Conservation (phyloP, 2,329 filamentous ascomycete species). For the Aureobasidium musti region DNA sequence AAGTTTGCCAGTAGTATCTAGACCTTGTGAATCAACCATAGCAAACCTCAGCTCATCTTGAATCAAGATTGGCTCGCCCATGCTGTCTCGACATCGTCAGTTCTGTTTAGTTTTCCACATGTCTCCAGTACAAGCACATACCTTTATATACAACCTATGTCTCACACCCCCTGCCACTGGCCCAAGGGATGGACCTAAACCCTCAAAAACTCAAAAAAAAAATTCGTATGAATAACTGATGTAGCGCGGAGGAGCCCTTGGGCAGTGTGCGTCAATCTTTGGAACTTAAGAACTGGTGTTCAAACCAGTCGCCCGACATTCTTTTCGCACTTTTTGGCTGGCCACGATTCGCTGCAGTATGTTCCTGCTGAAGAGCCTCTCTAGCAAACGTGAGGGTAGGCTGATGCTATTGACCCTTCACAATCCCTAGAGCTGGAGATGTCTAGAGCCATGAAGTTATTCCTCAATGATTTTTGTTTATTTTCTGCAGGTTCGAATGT, state of each 20-base stretch:
- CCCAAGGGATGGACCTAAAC: neutral
- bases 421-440: no score
- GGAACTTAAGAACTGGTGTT: neutral
- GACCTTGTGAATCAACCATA: no score
- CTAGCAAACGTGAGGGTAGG: no score
- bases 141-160: neutral
- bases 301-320: neutral
- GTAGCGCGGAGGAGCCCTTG: neutral
- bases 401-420: no score
- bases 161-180: neutral
- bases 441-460: no score
- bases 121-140: neutral
- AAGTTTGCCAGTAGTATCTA: no score
- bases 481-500: no score
- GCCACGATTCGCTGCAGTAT: neutral
- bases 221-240: conserved; percentile 1
- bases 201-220: neutral
- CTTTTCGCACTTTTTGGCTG: neutral
- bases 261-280: neutral
- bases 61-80: no score
- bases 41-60: no score
- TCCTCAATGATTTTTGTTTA: no score
- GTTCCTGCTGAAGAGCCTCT: no score
- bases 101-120: no score
- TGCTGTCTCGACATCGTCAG: neutral